phyloP scores from a whole-genome alignment of 2,329 filamentous ascomycete species.

The Dactylellina cionopaga region DNA sequence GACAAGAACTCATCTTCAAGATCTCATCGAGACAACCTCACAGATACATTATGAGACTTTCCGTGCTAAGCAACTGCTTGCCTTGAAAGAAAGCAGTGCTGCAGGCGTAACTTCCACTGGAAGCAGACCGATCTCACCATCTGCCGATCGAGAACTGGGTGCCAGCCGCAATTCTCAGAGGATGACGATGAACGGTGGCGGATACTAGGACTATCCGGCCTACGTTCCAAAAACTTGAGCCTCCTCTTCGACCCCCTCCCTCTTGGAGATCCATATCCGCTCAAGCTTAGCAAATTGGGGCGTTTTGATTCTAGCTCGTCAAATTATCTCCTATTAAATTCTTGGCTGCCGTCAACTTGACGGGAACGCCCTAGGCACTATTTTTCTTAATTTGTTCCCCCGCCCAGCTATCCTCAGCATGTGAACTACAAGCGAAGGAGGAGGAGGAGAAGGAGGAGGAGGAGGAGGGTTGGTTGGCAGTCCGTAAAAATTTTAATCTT shows the following conservation, averaged over 20 bases:
- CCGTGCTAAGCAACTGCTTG: constrained; percentile 97
- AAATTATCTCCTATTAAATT: not conserved
- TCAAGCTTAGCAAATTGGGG: too few species aligned
- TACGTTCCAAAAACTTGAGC: constrained; percentile 42
- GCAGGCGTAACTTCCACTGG: constrained; percentile 71
- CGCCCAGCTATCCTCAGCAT: too few species aligned
- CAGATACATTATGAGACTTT: constrained; percentile 99
- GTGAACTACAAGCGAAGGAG: too few species aligned
- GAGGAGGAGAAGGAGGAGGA: not conserved
- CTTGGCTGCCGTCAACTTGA: not conserved
- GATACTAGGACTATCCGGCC: constrained; percentile 59
- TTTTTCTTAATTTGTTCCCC: not conserved
- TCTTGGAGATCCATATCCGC: too few species aligned
- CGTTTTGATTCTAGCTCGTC: not conserved
- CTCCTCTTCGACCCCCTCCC: too few species aligned
- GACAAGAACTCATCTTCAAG: constrained; percentile 96
- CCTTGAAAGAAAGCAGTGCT: constrained; percentile 96
- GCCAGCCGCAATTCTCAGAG: constrained; percentile 91
- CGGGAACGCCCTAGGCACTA: not conserved
- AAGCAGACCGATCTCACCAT: constrained; percentile 92
- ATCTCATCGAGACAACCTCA: constrained; percentile 97
- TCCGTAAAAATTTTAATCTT: constrained; percentile 56
- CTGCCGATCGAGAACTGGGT: constrained; percentile 87
- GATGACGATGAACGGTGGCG: constrained; percentile 99
- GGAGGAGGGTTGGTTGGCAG: constrained; percentile 38